Conservation (phyloP, 345 rosid genomes). For the Limnanthes douglasii region DNA sequence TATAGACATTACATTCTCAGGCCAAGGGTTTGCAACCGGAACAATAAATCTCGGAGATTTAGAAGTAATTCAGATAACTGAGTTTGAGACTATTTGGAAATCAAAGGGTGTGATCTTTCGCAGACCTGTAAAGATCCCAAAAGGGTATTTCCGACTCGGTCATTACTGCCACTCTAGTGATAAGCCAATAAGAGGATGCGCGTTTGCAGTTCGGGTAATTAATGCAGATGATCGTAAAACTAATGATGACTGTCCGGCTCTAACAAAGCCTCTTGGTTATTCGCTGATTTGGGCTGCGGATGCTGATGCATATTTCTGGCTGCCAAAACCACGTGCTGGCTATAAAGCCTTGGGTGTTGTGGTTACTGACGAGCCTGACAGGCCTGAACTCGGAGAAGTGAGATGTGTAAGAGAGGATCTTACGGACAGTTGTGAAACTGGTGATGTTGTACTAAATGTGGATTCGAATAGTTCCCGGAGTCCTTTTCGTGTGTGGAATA, state of each 20-base stretch:
- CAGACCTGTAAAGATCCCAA: constrained; percentile 48
- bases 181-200: constrained; percentile 48
- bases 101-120: constrained; percentile 41
- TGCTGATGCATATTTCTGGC: constrained; percentile 60
- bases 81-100: constrained; percentile 56
- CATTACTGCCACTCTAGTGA: constrained; percentile 57
- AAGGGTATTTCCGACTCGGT: constrained; percentile 63
- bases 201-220: constrained; percentile 43
- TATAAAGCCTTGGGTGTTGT: constrained; percentile 74
- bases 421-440: constrained; percentile 56
- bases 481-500: constrained; percentile 48
- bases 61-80: constrained; percentile 40
- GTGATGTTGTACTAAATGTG: constrained; percentile 24
- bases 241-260: constrained; percentile 21
- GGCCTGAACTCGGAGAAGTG: constrained; percentile 50
- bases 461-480: constrained; percentile 18
- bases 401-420: constrained; percentile 79
- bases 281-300: constrained; percentile 37
- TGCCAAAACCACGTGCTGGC: constrained; percentile 66
- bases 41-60: constrained; percentile 54
- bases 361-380: constrained; percentile 28
- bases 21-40: constrained; percentile 54
- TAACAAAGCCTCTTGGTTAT: constrained; percentile 44
- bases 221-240: constrained; percentile 7
- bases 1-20: constrained; percentile 19